These are phyloP conservation scores for Blastobotrys serpentis DNA, from an alignment of 1,139 yeast species.

Conservation along the genomic window DNA sequence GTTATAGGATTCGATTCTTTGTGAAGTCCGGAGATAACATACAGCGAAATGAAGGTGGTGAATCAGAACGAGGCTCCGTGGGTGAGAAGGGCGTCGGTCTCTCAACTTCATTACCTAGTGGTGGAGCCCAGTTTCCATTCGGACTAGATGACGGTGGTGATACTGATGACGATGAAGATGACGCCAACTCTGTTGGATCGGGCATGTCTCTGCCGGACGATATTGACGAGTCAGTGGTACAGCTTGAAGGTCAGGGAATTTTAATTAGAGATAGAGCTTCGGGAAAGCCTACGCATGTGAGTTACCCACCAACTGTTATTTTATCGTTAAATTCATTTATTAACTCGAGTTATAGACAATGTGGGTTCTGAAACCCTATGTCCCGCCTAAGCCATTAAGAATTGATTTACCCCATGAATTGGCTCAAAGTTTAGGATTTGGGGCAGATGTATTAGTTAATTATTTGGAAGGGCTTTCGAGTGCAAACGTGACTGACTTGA, in stretches of 20 bases:
- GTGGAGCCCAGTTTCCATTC: constrained; percentile 3
- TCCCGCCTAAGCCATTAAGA: constrained; percentile 56
- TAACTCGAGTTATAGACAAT: constrained; percentile 50
- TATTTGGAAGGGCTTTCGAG: constrained; percentile 66
- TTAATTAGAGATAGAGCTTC: constrained; percentile 66
- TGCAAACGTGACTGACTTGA: constrained; percentile 59
- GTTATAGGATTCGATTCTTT: constrained; percentile 72
- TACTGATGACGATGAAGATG: not conserved
- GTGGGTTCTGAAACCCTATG: constrained; percentile 88
- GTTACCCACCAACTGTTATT: constrained; percentile 11
- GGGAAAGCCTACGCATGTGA: constrained; percentile 60
- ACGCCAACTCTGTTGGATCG: constrained; percentile 16
- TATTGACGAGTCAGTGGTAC: constrained; percentile 36
- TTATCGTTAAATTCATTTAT: not conserved
- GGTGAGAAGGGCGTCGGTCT: not conserved
- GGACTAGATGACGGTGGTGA: not conserved
- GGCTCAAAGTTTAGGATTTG: constrained; percentile 78
- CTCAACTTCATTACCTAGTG: constrained; percentile 10
- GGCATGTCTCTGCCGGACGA: constrained; percentile 21
- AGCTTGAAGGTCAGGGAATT: constrained; percentile 95
- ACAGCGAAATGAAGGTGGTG: not conserved
- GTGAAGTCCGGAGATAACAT: constrained; percentile 34
- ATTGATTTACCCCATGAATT: constrained; percentile 66
- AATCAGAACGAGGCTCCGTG: not conserved
- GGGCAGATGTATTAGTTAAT: constrained; percentile 77